These are phyloP conservation scores for Russula brevipes DNA, from an alignment of 768 basidiomycete species.

Conservation along the genomic window DNA sequence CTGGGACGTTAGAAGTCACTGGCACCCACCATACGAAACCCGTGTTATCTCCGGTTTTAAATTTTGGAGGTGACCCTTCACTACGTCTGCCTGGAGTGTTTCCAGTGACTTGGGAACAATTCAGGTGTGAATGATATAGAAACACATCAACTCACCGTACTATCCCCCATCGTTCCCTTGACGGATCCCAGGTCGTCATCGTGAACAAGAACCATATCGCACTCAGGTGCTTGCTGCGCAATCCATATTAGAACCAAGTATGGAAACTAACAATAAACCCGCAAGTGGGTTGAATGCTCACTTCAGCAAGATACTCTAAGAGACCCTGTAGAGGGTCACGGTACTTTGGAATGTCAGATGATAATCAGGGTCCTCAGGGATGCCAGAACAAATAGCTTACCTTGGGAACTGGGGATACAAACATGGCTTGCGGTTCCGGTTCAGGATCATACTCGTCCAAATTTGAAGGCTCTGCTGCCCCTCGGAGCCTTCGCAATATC, in stretches of 20 bases:
- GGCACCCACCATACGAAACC: too few species aligned
- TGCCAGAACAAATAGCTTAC: neutral
- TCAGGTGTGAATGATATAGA: too few species aligned
- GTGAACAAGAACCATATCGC: neutral
- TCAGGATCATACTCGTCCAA: neutral
- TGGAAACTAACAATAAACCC: neutral
- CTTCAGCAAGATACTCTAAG: neutral
- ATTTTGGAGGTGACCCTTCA: too few species aligned
- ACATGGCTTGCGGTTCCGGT: neutral
- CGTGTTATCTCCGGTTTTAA: too few species aligned
- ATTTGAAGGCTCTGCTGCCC: too few species aligned
- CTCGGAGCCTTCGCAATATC: too few species aligned
- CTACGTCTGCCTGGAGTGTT: too few species aligned
- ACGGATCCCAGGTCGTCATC: neutral
- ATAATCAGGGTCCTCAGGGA: too few species aligned
- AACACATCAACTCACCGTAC: too few species aligned
- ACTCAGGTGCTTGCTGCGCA: neutral
- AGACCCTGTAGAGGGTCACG: constrained; percentile 1
- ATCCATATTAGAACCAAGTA: neutral
- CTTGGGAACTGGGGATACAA: neutral
- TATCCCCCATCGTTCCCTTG: neutral
- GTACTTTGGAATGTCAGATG: neutral
- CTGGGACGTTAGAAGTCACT: too few species aligned
- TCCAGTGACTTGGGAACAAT: too few species aligned
- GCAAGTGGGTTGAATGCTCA: neutral